Evolutionary conservation across 2,329 filamentous ascomycete species (phyloP), one percentile per base, ranked within the genome.

Genomic region (Colletotrichum karsti): DNA sequence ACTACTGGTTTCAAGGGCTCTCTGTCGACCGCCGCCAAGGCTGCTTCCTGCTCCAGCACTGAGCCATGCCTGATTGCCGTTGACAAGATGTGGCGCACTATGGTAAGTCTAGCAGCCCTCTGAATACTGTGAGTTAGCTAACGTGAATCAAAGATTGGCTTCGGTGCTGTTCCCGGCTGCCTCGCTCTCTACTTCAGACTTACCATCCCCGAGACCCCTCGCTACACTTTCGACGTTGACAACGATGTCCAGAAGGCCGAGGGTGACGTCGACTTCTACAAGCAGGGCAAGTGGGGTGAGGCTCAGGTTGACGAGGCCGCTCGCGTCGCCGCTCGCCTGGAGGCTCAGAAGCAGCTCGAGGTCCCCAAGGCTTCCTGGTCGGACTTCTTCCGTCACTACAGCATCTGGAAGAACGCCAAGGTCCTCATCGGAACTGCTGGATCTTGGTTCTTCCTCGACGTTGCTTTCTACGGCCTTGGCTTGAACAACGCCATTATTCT

Each of bases 161-260:
- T 89, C 0, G 90, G 90, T 5, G 89, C 89, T 7, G 82, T 91
- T 0, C 90, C 90, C 0, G 90, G 65, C 46, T 93, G 90, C 77
- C 90, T 95, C 70, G 93, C 93, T 20, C 88, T 97, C 18, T 96
- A 96, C 53, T 68, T 81, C 74, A 91, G 91, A 74, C 83, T 96
- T 4, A 96, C 93, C 58, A 95, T 97, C 72, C 93, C 93, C 24
- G 93, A 97, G 81, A 95, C 93, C 35, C 93, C 93, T 58, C 92
- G 93, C 28, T 97, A 96, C 82, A 96, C 93, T 28, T 95, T 96
- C 73, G 93, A 96, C 76, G 88, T 96, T 22, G 87, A 89, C 56
- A 90, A 89, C 46, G 92, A 96, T 74, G 85, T 93, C 41, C 88
- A 93, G 73, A 91, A 93, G 82, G 93, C 89, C 44, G 86, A 89